Base-by-base conservation (phyloP, 768 basidiomycete species). In the Xanthoconium stramineum region DNA sequence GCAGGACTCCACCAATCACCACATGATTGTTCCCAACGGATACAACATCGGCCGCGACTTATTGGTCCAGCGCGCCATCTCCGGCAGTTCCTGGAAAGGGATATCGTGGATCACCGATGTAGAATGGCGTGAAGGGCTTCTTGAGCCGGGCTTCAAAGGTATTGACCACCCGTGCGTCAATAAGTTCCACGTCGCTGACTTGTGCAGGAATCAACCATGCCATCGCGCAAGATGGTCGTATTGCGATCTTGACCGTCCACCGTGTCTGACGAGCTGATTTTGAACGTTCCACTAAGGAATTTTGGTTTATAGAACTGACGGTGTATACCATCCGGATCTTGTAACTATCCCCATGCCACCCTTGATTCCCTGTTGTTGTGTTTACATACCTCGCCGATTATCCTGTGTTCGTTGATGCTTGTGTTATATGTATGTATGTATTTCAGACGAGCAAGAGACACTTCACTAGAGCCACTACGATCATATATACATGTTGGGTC, bases 1-100 rank as follows among this genome's bases (percentile, higher is more conserved):
- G 42, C 48, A 74, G 80, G 77, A 88, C 60, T 86, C 83, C 2
- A 74, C 75, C 15, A 82, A 80, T 62, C 75, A 84, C 54, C 92
- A 94, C 66, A 84, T 77, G 67, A 93, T 94, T 51, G 79, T 83
- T 12, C 81, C 82, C 6, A 72, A 94, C 58, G 92, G 92, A 1
- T 94, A 93, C 67, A 92, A 94, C 65, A 70, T 81, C 57, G 92
- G 92, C 10, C 83, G 92, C 11, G 86, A 94, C 73, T 84, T 80
- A 75, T 73, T 94, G 50, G 89, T 94, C 17, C 75, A 80, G 42
- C 81, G 75, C 9, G 91, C 92, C 11, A 62, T 80, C 15, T 71
- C 76, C 3, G 87, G 86, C 20, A 78, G 81, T 38, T 74, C 76
- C 19, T 88, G 84, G 81, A 80, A 80, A 35, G 80, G 83, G 5